phyloP scores from a whole-genome alignment of 1,284 basidiomycete species.

The Cystobasidiaceae sp. region DNA sequence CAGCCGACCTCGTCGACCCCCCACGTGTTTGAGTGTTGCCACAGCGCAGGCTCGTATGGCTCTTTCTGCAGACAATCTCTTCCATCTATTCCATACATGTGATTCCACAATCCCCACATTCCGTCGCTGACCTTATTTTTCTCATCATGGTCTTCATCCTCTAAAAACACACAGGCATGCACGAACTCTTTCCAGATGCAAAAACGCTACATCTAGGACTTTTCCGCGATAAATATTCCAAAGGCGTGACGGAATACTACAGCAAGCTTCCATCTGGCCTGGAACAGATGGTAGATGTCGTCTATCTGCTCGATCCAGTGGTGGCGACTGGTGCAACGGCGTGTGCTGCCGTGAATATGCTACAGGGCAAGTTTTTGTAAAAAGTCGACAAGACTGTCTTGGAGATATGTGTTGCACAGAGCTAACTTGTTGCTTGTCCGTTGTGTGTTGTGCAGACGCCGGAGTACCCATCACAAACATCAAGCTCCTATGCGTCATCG shows the following conservation, averaged over 20 bases:
- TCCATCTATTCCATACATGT: background rate
- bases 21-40: too few relatives aligned
- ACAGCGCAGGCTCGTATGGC: too few relatives aligned
- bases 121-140: too few relatives aligned
- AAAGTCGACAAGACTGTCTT: background rate
- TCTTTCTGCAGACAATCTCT: too few relatives aligned
- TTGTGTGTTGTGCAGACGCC: conserved; percentile 36
- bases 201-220: conserved; percentile 85
- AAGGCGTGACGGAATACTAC: conserved; percentile 59
- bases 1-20: too few relatives aligned
- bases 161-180: conserved; percentile 51
- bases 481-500: conserved; percentile 78
- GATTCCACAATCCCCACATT: background rate
- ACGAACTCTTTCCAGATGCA: conserved; percentile 76
- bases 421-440: background rate
- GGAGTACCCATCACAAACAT: conserved; percentile 53
- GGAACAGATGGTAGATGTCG: conserved; percentile 56
- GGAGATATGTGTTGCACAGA: background rate
- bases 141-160: too few relatives aligned
- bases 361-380: conserved; percentile 45
- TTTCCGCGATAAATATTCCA: conserved; percentile 74
- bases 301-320: conserved; percentile 78
- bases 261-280: conserved; percentile 74
- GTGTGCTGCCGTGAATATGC: conserved; percentile 74
- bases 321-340: conserved; percentile 94